Base-by-base conservation (phyloP, 2,329 filamentous ascomycete genomes). In the Tolypocladium guangdongense region DNA sequence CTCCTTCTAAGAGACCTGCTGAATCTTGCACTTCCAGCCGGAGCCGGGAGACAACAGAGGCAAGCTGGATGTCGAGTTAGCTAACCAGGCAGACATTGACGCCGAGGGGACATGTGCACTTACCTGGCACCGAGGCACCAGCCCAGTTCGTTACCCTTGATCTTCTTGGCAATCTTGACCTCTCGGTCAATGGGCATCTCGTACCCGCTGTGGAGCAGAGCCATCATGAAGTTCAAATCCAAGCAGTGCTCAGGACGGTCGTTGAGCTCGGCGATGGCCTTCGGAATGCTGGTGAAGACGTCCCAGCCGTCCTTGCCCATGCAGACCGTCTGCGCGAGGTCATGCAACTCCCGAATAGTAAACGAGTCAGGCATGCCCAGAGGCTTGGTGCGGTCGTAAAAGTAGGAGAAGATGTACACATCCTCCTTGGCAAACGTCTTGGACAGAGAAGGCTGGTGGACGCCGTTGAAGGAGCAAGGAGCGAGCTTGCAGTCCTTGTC, bases 321-420 rank as follows among this genome's bases (percentile, higher is more conserved):
- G 70, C 93, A 99, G 12, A 99, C 95, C 41, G 86, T 86, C 59
- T 84, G 78, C 0, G 93, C 84, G 20, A 97, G 81, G 56, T 95
- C 88, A 64, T 91, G 86, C 64, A 99, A 80, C 75, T 99, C 93
- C 50, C 85, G 82, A 36, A 99, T 76, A 1, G 91, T 96, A 72
- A 97, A 99, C 7, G 88, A 91, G 60, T 96, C 90, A n/a, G 95
- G 93, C 90, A 99, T 97, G 60, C 95, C 95, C 12, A 99, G 82
- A 5, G 90, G 89, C 68, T 88, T 82, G 27, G 88, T 95, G 64
- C 95, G 91, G 76, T 99, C 93, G 74, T 87, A 96, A 74, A 99
- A 99, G 80, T 95, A 99, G 33, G 89, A 95, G 73, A 99, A 92
- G 62, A 97, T 90, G 74, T 92, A 99, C 39, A 97, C 83, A 63